phyloP scores from a whole-genome alignment of 805 yeast species.

The Scheffersomyces lignosus region DNA sequence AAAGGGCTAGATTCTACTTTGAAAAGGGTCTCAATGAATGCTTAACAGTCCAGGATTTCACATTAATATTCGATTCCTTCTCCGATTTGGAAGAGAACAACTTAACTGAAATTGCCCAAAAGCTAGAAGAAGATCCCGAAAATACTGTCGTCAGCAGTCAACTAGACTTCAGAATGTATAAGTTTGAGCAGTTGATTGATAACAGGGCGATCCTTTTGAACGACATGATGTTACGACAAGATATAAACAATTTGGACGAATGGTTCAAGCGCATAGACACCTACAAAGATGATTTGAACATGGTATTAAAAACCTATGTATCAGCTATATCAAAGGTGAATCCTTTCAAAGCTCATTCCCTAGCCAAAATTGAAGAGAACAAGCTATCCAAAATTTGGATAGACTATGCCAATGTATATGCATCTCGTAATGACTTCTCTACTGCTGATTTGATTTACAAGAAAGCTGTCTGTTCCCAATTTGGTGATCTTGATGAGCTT shows the following conservation, averaged over 20 bases:
- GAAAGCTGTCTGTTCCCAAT: conserved; percentile 72
- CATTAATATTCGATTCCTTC: conserved; percentile 60
- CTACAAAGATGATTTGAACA: conserved; percentile 35
- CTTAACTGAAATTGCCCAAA: conserved; percentile 20
- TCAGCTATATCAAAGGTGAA: conserved; percentile 66
- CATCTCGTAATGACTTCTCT: conserved; percentile 49
- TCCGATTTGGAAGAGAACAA: conserved; percentile 57
- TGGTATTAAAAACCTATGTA: conserved; percentile 52
- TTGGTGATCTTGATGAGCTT: conserved; percentile 58
- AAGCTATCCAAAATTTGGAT: conserved; percentile 68
- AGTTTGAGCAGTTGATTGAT: conserved; percentile 57
- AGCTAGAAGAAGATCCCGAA: conserved; percentile 12
- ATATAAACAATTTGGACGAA: conserved; percentile 57
- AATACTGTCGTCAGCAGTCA: conserved; percentile 17
- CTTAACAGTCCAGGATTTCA: conserved; percentile 59
- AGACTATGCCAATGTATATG: conserved; percentile 65
- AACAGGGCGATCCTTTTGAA: conserved; percentile 58
- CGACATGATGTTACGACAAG: conserved; percentile 65
- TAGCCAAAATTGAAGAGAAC: conserved; percentile 11
- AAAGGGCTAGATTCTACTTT: conserved; percentile 33
- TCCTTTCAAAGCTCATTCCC: conserved; percentile 47
- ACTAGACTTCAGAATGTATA: conserved; percentile 45
- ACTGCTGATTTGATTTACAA: conserved; percentile 64
- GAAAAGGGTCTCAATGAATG: conserved; percentile 50
- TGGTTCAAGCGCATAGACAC: conserved; percentile 68